phyloP scores from a whole-genome alignment of 2,329 filamentous ascomycete genomes.

The Emydomyces testavorans region DNA sequence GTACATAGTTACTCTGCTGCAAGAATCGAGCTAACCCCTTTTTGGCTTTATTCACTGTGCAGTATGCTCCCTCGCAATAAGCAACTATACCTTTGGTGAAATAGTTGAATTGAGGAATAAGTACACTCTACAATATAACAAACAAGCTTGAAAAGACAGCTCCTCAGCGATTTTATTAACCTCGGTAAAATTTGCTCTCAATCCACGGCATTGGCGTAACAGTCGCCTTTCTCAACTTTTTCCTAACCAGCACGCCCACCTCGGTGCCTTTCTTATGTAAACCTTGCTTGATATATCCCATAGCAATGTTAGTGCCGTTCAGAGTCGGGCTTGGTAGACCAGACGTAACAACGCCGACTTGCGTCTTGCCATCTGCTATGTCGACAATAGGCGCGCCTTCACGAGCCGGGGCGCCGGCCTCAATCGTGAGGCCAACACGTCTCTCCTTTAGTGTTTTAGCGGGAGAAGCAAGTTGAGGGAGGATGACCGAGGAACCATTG shows the following conservation, averaged over 20 bases:
- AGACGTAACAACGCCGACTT: slow-evolving; percentile 72
- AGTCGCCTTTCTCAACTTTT: slow-evolving; percentile 60
- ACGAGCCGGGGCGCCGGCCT: slow-evolving; percentile 70
- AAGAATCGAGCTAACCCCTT: too few relatives aligned
- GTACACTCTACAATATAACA: background rate
- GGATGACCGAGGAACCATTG: slow-evolving; percentile 68
- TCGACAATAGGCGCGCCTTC: slow-evolving; percentile 73
- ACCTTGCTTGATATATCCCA: slow-evolving; percentile 79
- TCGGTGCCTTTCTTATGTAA: slow-evolving; percentile 76
- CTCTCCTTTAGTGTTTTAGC: slow-evolving; percentile 55
- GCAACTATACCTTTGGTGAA: too few relatives aligned
- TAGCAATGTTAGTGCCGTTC: slow-evolving; percentile 75
- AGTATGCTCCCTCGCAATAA: too few relatives aligned
- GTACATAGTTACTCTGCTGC: too few relatives aligned
- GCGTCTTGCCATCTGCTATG: slow-evolving; percentile 42
- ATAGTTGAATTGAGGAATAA: too few relatives aligned
- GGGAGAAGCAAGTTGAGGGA: slow-evolving; percentile 53
- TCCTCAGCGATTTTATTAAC: slow-evolving; percentile 5
- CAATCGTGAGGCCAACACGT: slow-evolving; percentile 68
- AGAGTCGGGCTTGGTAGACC: slow-evolving; percentile 81
- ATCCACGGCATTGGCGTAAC: slow-evolving; percentile 88
- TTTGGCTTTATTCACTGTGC: too few relatives aligned
- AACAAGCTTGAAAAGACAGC: background rate
- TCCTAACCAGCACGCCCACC: slow-evolving; percentile 64
- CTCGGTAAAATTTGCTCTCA: slow-evolving; percentile 61